Evolutionary conservation across 2,329 filamentous ascomycete genomes (phyloP).

Genomic region (Fusarium incarnatum): DNA sequence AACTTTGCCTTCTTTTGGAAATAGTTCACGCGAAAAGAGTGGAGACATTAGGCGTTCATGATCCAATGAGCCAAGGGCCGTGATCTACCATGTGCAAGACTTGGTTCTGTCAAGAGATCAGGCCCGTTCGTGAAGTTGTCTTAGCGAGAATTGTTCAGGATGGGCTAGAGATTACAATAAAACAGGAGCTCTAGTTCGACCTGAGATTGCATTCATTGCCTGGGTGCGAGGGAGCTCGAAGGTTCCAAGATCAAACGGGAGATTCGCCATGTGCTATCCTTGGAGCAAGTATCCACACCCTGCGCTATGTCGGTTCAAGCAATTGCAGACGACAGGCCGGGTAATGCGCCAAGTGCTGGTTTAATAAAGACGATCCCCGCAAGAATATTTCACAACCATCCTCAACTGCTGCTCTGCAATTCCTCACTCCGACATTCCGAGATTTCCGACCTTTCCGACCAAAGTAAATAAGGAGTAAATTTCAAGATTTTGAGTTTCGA

Average conservation of each 20-base stretch:
- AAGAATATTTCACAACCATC: background rate
- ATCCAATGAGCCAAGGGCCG: background rate
- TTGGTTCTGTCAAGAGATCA: background rate
- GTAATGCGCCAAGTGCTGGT: background rate
- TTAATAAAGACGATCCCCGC: conserved; percentile 16
- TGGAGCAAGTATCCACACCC: background rate
- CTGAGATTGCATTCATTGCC: rapidly evolving
- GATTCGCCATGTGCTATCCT: background rate
- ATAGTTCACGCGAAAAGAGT: background rate
- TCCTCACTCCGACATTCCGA: background rate
- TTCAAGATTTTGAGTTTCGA: background rate
- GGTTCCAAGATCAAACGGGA: no score
- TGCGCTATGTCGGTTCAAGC: background rate
- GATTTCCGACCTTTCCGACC: background rate
- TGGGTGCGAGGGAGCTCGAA: background rate
- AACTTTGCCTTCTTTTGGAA: conserved; percentile 21
- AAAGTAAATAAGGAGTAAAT: background rate
- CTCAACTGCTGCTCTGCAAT: background rate
- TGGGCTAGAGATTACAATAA: rapidly evolving
- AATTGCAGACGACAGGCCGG: conserved; percentile 8
- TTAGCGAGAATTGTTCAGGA: rapidly evolving
- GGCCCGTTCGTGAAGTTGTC: background rate
- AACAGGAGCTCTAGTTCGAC: background rate
- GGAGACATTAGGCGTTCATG: background rate
- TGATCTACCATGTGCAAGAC: background rate